A percentile compares a stretch with the other conserved stretches of the same genome.
Conservation (phyloP, 164 flowering plant genomes). For the Vitis labrusca region DNA sequence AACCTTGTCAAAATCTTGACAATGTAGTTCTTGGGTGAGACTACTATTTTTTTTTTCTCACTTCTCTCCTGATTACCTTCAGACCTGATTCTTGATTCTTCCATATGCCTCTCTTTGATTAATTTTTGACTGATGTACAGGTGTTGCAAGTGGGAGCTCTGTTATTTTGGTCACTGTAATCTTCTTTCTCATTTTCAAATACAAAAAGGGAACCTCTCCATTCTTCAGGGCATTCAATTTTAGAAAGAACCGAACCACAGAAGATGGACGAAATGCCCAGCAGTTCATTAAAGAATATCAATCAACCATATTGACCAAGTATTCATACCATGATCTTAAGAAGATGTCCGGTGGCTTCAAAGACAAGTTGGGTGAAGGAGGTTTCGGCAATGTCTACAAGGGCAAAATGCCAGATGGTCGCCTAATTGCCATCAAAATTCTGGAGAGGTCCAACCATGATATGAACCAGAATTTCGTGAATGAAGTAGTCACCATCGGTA, state of each 20-base stretch:
- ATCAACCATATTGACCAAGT: constrained; percentile 9
- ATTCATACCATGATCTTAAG: constrained; percentile 13
- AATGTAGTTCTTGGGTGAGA: too few species aligned
- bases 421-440: constrained; percentile 16
- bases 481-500: constrained; percentile 21
- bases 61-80: too few species aligned
- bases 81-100: too few species aligned
- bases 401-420: constrained; percentile 20
- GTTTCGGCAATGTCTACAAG: constrained; percentile 11
- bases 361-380: too few species aligned
- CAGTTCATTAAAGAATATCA: constrained; percentile 13
- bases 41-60: too few species aligned
- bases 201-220: background rate
- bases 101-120: too few species aligned
- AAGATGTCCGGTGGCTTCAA: background rate
- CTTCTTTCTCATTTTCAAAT: constrained; percentile 5
- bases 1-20: too few species aligned
- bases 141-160: background rate
- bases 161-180: background rate
- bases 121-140: background rate
- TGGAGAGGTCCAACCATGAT: constrained; percentile 10
- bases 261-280: background rate
- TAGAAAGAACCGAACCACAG: constrained; percentile 1
- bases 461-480: constrained; percentile 16
- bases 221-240: background rate